Conservation (phyloP, 1,284 basidiomycete genomes). For the Trametes sp. region DNA sequence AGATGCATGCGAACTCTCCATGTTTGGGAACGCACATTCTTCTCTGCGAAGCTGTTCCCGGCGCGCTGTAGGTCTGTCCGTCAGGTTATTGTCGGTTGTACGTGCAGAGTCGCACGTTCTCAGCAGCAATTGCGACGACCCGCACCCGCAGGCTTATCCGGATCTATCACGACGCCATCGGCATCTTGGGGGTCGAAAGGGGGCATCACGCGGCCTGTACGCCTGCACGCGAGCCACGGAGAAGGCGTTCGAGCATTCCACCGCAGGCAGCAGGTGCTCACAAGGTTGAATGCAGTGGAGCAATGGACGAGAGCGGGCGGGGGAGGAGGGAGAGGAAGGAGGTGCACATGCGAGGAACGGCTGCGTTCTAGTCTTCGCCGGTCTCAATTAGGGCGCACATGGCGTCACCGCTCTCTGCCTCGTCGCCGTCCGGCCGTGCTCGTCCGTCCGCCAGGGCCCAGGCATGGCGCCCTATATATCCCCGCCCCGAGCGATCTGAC, state of each 20-base stretch:
- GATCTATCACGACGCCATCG: slow-evolving; percentile 6
- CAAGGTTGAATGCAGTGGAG: slow-evolving; percentile 3
- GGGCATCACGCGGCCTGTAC: slow-evolving; percentile 4
- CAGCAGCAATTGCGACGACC: background rate
- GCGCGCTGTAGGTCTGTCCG: no score
- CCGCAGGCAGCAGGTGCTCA: slow-evolving; percentile 6
- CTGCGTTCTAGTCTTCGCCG: slow-evolving; percentile 1
- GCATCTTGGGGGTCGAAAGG: background rate
- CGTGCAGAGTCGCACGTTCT: background rate
- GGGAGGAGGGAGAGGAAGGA: background rate
- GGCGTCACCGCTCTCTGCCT: slow-evolving; percentile 11
- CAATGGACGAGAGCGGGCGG: slow-evolving; percentile 7
- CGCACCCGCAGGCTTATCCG: slow-evolving; percentile 4
- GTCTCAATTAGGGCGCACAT: slow-evolving; percentile 8
- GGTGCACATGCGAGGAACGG: background rate
- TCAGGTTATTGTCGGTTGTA: no score
- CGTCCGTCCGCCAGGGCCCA: slow-evolving; percentile 7
- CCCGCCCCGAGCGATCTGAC: background rate
- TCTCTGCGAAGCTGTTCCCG: background rate
- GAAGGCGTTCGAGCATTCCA: slow-evolving; percentile 6
- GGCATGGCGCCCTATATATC: slow-evolving; percentile 10
- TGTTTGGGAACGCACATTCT: background rate
- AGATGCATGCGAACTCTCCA: background rate
- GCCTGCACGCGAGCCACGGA: background rate
- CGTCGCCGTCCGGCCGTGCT: background rate